Conservation (phyloP, 208 protist species). For the Porcisia hertigi region DNA sequence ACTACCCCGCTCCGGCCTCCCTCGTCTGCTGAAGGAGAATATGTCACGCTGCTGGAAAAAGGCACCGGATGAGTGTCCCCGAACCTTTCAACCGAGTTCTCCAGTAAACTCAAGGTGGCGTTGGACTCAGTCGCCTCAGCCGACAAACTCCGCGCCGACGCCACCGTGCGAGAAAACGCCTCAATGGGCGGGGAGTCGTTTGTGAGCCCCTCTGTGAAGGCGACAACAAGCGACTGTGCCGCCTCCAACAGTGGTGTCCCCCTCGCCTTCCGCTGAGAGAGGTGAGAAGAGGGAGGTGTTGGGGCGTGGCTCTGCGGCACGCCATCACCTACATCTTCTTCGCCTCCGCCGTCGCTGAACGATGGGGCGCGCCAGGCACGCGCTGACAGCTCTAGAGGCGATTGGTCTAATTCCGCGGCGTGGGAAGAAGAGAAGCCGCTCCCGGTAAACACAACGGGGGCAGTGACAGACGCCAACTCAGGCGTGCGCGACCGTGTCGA, state of each 20-base stretch:
- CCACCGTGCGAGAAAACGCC: slow-evolving; percentile 19
- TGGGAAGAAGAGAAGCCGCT: slow-evolving; percentile 6
- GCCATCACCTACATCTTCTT: slow-evolving; percentile 3
- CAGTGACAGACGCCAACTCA: neutral
- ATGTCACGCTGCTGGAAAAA: neutral
- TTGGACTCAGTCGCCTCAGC: neutral
- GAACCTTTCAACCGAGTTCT: neutral
- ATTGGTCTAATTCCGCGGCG: slow-evolving; percentile 10
- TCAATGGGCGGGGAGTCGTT: neutral
- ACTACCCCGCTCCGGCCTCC: neutral
- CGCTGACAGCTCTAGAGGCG: slow-evolving; percentile 13
- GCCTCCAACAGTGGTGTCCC: neutral
- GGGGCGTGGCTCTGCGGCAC: slow-evolving; percentile 24
- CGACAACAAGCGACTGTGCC: neutral
- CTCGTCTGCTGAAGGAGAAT: too few species aligned
- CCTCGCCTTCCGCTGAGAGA: neutral
- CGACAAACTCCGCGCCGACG: slow-evolving; percentile 17
- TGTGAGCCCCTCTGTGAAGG: neutral
- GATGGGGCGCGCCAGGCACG: neutral
- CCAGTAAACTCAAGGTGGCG: neutral
- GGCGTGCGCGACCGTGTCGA: neutral
- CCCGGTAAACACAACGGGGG: neutral
- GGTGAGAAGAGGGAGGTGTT: slow-evolving; percentile 1
- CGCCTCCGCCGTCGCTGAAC: neutral
- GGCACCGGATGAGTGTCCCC: neutral